phyloP scores from a whole-genome alignment of 306 rosid species.

The Geum urbanum region DNA sequence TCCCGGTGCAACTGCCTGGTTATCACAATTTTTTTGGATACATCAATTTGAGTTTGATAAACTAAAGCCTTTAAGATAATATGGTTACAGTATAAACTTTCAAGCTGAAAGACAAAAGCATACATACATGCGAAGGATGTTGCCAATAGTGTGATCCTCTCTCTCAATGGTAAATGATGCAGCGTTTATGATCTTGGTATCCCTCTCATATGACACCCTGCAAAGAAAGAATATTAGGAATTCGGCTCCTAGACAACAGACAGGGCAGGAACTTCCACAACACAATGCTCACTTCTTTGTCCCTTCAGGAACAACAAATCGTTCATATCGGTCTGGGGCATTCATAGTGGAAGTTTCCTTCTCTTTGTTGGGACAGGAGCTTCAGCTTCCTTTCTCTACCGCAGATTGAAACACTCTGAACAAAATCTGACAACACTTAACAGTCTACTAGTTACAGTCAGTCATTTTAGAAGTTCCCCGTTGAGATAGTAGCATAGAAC shows the following conservation, averaged over 20 bases:
- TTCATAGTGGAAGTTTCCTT: conserved; percentile 48
- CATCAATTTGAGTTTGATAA: conserved; percentile 7
- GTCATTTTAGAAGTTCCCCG: too few relatives aligned
- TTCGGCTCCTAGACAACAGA: not conserved
- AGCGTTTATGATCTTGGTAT: conserved; percentile 86
- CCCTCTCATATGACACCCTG: conserved; percentile 93
- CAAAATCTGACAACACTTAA: not conserved
- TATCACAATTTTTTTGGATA: not conserved
- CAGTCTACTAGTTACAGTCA: too few relatives aligned
- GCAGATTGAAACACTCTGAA: not conserved
- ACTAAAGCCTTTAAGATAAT: not conserved
- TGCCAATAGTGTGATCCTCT: conserved; percentile 88
- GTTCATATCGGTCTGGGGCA: conserved; percentile 92
- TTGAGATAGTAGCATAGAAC: too few relatives aligned
- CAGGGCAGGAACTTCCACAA: not conserved
- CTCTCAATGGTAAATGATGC: conserved; percentile 82
- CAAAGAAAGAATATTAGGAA: not conserved
- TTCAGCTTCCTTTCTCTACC: not conserved
- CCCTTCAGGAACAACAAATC: conserved; percentile 94
- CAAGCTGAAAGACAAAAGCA: not conserved
- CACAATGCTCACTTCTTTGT: conserved; percentile 57
- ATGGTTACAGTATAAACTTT: not conserved
- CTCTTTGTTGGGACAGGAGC: not conserved
- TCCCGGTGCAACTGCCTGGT: conserved; percentile 86
- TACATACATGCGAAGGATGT: conserved; percentile 79